These are phyloP conservation scores for Heracleum sosnowskyi DNA, from an alignment of 129 eudicot species.

Conservation along the genomic window DNA sequence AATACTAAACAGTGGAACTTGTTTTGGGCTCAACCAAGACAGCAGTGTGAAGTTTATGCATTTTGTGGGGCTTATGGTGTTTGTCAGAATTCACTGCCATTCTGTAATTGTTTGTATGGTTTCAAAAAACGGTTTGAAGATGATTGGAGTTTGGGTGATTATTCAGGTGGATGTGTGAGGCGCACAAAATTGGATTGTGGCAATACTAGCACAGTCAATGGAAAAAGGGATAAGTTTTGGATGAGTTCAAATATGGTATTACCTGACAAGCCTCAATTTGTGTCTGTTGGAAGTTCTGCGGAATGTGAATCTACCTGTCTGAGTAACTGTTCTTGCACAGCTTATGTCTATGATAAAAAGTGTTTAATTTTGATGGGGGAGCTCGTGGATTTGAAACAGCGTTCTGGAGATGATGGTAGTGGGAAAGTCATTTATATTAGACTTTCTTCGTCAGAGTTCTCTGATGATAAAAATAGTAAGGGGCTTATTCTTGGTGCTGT, in stretches of 20 bases:
- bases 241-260: neutral
- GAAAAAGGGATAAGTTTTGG: neutral
- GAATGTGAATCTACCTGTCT: constrained; percentile 3
- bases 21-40: constrained; percentile 5
- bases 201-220: neutral
- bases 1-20: constrained; percentile 3
- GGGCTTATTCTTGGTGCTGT: neutral
- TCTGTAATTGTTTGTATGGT: constrained; percentile 3
- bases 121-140: neutral
- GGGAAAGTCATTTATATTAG: neutral
- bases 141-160: neutral
- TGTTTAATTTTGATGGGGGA: constrained; percentile 4
- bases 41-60: neutral
- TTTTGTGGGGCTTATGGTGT: constrained; percentile 1
- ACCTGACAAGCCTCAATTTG: neutral
- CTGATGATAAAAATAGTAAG: neutral
- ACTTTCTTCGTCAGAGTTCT: constrained; percentile 1
- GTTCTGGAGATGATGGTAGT: neutral
- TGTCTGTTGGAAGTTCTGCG: neutral
- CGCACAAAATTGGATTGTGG: neutral
- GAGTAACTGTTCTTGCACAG: constrained; percentile 4
- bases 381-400: neutral
- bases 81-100: constrained; percentile 4
- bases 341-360: neutral
- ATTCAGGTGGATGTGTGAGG: neutral